Base-by-base conservation (phyloP, 768 basidiomycete species). In the Coprinopsis strossmayeri region DNA sequence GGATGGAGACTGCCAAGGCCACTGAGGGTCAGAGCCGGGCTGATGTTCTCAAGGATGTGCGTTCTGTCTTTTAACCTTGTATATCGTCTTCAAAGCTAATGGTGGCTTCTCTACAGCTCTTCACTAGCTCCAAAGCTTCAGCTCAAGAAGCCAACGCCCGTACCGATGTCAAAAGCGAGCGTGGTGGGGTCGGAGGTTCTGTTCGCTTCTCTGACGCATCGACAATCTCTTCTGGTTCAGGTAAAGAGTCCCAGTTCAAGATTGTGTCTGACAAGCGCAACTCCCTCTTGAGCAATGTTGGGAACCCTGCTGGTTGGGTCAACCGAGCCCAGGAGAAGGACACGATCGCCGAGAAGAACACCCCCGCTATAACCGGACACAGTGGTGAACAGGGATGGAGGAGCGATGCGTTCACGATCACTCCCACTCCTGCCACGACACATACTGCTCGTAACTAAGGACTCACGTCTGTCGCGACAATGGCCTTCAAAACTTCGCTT, bases 291-390 rank as follows among this genome's bases (percentile, higher is more conserved):
- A 73, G 76, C 3, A 66, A 77, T 18, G 68, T 72, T 34, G 84
- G 87, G 0, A 77, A 84, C 50, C 81, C 87, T 5, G 64, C 77
- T 5, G 84, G 87, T 3, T 89, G 85, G 82, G 78, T 85, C 17
- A 82, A 82, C 57, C 78, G 82, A 21, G 64, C 69, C 9, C 65
- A 65, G 18, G 74, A 73, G 61, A 68, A 66, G 61, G 61, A 71
- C 37, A 59, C 64, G 51, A 46, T 52, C 3, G 67, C 62, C 15
- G 51, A 49, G 25, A 49, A 56, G 38, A 18, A 4, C 24, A 46
- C 32, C 3, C 17, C 24, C 18, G 26, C 10, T 3, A 3, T 45
- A 5, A 27, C 20, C 30, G 43, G 43, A 12, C 15, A 7, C 15
- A 15, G 18, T 25, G 68, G 68, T 0, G 56, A 64, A 0, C 67